Evolutionary conservation across 1,284 basidiomycete species (phyloP).

Genomic region (Moesziomyces antarcticus): DNA sequence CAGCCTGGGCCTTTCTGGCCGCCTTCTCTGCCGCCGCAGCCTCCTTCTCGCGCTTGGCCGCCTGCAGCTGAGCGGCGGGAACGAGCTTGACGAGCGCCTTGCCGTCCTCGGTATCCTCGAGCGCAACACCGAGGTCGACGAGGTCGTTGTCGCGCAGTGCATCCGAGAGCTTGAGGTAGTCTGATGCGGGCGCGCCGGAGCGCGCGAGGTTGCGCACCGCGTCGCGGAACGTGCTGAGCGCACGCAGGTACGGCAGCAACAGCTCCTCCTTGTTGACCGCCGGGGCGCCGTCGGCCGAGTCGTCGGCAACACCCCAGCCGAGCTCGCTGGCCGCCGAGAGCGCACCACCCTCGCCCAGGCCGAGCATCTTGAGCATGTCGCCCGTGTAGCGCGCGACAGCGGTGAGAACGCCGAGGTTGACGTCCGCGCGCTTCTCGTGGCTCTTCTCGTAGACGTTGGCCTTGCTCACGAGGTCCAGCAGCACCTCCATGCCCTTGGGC

Average conservation of each 20-base stretch:
- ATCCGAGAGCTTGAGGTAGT: conserved; percentile 72
- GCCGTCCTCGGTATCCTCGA: conserved; percentile 93
- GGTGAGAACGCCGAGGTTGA: conserved; percentile 79
- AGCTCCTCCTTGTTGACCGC: conserved; percentile 78
- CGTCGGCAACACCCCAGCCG: conserved; percentile 60
- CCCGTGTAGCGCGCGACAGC: conserved; percentile 86
- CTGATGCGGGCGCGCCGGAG: conserved; percentile 50
- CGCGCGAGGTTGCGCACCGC: conserved; percentile 86
- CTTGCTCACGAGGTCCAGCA: conserved; percentile 86
- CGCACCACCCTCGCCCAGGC: conserved; percentile 80
- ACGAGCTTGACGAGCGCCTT: conserved; percentile 85
- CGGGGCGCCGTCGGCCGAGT: conserved; percentile 25
- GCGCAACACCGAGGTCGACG: conserved; percentile 89
- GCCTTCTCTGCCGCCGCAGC: conserved; percentile 79
- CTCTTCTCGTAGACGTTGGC: conserved; percentile 84
- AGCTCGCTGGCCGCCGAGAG: conserved; percentile 46
- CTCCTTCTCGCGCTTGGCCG: conserved; percentile 89
- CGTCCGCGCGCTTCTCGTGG: conserved; percentile 67
- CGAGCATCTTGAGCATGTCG: conserved; percentile 92
- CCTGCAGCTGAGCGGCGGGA: conserved; percentile 82
- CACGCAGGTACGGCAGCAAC: conserved; percentile 88
- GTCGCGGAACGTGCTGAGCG: conserved; percentile 90
- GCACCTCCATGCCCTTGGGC: conserved; percentile 79
- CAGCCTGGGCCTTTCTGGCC: conserved; percentile 80
- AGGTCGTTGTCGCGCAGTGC: conserved; percentile 88